Base-by-base conservation (phyloP, 352 stramenopile genomes). In the Pythium grandisporangium region DNA sequence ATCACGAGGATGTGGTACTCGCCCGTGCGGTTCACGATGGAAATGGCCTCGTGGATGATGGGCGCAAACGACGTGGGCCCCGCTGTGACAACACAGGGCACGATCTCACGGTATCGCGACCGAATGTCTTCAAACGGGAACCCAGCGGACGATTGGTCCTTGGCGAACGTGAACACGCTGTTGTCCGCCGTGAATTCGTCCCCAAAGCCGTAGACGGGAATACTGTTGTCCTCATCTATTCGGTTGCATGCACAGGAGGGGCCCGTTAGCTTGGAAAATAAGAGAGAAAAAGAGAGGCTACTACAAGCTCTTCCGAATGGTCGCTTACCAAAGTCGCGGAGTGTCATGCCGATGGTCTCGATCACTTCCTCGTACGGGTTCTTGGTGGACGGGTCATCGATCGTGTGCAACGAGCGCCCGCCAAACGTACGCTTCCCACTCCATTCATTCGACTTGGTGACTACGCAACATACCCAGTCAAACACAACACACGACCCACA, bases 381-480 rank as follows among this genome's bases (percentile, higher is more conserved):
- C 2, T 49, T 32, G 0, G 40, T 16, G 21, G 48, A 48, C 13
- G 61, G 37, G 8, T 84, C 55, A 40, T 77, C 70, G 20, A 75
- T 80, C 34, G 65, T 64, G 45, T 93, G 82, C 16, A 94, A 64
- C 37, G 67, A 74, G 24, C 63, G 61, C 4, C 77, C 77, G 14
- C 51, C 45, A 40, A 94, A 94, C 41, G 79, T 89, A 37, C 61
- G 69, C 42, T 88, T 93, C 37, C 82, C 82, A 33, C 73, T 94
- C 80, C 79, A 94, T 29, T 94, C 77, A 49, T 93, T 94, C 39
- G 76, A 91, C 55, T 92, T 94, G 37, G 82, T 94, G 60, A 83
- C 79, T 93, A 50, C 27, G 45, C 11, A 6, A 33, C 17, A 34
- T 30, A 38, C 27, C n/a, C n/a, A n/a, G n/a, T n/a, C n/a, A n/a